Conservation (phyloP, 2,329 filamentous ascomycete genomes). For the Huntiella abstrusa region DNA sequence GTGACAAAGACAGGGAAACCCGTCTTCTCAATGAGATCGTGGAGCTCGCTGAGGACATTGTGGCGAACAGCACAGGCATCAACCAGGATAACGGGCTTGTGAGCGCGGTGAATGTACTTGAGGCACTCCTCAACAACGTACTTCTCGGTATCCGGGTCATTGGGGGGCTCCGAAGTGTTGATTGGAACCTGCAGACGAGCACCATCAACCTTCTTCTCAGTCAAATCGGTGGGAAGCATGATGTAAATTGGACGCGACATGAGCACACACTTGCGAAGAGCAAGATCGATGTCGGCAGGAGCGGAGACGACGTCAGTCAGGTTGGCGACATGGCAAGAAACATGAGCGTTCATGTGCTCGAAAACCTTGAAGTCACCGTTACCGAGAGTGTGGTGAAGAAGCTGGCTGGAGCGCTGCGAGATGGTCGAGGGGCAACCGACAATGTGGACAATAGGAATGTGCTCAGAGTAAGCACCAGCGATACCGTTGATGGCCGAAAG, state of each 20-base stretch:
- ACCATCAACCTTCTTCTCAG: conserved; percentile 57
- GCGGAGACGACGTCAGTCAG: conserved; percentile 52
- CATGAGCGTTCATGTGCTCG: conserved; percentile 52
- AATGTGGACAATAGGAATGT: conserved; percentile 52
- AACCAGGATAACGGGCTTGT: conserved; percentile 59
- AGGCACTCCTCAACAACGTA: conserved; percentile 69
- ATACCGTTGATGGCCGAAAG: conserved; percentile 57
- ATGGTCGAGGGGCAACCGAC: conserved; percentile 33
- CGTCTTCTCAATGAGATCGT: conserved; percentile 53
- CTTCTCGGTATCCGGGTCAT: conserved; percentile 53
- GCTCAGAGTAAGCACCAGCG: conserved; percentile 56
- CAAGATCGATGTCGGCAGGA: conserved; percentile 57
- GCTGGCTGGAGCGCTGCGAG: conserved; percentile 28
- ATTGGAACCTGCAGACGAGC: conserved; percentile 51
- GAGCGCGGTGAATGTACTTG: conserved; percentile 51
- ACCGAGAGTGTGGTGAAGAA: conserved; percentile 49
- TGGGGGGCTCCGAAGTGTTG: conserved; percentile 42
- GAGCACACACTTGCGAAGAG: conserved; percentile 55
- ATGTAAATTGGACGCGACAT: conserved; percentile 67
- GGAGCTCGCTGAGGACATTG: conserved; percentile 51
- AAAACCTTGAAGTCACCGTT: conserved; percentile 74
- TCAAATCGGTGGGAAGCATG: conserved; percentile 65
- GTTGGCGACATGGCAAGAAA: conserved; percentile 53
- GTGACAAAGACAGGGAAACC: conserved; percentile 69
- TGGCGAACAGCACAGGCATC: conserved; percentile 72